Base-by-base conservation (phyloP, 768 basidiomycete species). In the Filobasidium wieringae region DNA sequence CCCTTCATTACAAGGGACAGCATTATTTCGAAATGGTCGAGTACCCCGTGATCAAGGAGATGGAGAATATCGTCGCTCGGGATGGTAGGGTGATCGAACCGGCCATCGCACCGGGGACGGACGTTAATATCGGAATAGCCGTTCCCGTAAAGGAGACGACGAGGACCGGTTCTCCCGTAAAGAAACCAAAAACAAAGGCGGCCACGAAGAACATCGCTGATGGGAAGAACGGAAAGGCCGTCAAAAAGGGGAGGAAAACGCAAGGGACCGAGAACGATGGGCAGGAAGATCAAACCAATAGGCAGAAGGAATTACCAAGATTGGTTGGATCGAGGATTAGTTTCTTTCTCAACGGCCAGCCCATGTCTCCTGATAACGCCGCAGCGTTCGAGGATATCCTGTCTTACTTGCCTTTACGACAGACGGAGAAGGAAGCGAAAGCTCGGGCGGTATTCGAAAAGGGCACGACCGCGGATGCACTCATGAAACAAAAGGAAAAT, bases 1-100 rank as follows among this genome's bases (percentile, higher is more conserved):
- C 92, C 3, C 92, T 99, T 69, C 86, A 87, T 59, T 87, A 89
- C 75, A 95, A 93, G 74, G 88, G 88, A n/a, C 91, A 93, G 74
- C 86, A 89, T 62, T 91, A 92, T 71, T 96, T 96, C 72, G 95
- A 99, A 76, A 84, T 84, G 59, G 77, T 88, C 60, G 93, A 97
- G 72, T 96, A 95, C 71, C 75, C 83, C 9, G 82, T 84, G 58
- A 82, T 80, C 29, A 95, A 92, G 72, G 95, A 99, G 76, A 97
- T 97, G 95, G 77, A 80, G 12, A 78, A 84, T 34, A 81, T 97
- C 61, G 82, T 92, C 79, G 88, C 91, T 63, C 83, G 72, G 55
- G 72, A 73, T 51, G 69, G 68, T 7, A 71, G 71, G 52, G 22
- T 53, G 8, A 61, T 61, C 0, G 54, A 75, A 24, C 71, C 74